Conservation (phyloP, 176 grass and related monocot genomes). For the Hyparrhenia diplandra region DNA sequence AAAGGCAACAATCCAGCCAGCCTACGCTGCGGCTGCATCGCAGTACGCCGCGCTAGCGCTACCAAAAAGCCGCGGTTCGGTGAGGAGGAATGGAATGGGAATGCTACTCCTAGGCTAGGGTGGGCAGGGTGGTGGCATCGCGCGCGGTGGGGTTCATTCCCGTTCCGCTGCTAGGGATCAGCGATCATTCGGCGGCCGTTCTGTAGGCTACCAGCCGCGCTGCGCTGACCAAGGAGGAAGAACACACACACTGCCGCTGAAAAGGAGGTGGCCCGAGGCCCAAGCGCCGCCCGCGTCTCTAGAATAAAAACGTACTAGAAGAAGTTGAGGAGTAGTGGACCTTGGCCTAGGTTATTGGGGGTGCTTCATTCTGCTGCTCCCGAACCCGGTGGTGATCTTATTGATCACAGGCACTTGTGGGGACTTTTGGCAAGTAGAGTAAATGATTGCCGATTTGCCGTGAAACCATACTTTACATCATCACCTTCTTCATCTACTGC, state of each 20-base stretch:
- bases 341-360: background rate
- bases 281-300: constrained; percentile 1
- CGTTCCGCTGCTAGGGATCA: background rate
- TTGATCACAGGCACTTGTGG: background rate
- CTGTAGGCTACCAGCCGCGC: background rate
- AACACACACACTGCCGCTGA: too few species aligned
- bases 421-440: background rate
- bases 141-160: background rate
- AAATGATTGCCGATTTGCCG: constrained; percentile 27
- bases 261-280: too few species aligned
- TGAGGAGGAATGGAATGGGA: constrained; percentile 5
- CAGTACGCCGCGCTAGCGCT: background rate
- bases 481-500: background rate
- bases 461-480: background rate
- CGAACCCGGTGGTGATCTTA: background rate
- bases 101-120: background rate
- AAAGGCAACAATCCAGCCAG: too few species aligned
- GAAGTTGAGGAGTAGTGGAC: constrained; percentile 16
- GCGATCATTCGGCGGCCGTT: constrained; percentile 2
- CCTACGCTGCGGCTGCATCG: too few species aligned
- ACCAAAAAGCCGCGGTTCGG: constrained; percentile 20
- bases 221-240: background rate
- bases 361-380: background rate
- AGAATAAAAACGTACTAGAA: background rate
- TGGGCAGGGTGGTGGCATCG: too few species aligned